A percentile compares a stretch with the other conserved stretches of the same genome.
Evolutionary conservation across 192 early-diverging fungal species (phyloP).

Genomic region (Rhizophlyctis rosea): DNA sequence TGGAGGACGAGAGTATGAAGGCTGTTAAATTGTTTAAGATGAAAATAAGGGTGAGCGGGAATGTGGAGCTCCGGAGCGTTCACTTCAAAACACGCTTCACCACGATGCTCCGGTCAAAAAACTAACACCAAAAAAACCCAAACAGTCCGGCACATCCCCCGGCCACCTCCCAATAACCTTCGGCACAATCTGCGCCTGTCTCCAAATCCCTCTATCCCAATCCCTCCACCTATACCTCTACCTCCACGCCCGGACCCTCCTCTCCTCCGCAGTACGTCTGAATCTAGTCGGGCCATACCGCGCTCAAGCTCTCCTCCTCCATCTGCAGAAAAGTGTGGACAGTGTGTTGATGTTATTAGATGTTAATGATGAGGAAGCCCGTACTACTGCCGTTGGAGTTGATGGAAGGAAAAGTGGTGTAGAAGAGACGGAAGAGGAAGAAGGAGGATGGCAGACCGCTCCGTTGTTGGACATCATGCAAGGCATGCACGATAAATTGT

Average conservation of each 20-base stretch:
- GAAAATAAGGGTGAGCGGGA: background rate
- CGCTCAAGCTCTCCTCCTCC: conserved; percentile 70
- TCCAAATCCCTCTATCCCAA: conserved; percentile 57
- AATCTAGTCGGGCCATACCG: conserved; percentile 88
- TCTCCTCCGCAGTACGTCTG: conserved; percentile 84
- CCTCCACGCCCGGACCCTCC: conserved; percentile 78
- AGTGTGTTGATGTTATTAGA: background rate
- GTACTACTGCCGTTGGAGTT: background rate
- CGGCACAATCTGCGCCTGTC: conserved; percentile 60
- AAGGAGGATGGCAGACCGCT: conserved; percentile 27
- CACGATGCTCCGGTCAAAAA: too few species aligned
- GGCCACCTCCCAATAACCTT: conserved; percentile 83
- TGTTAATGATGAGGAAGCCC: background rate
- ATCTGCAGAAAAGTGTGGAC: conserved; percentile 16
- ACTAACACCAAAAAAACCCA: too few species aligned
- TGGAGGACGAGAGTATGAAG: background rate
- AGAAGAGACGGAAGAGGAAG: background rate
- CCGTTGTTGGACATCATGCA: conserved; percentile 44
- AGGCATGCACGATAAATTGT: conserved; percentile 41
- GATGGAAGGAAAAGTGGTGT: conserved; percentile 5
- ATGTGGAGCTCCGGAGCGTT: too few species aligned
- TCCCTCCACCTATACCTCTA: conserved; percentile 76
- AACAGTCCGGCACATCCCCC: conserved; percentile 21
- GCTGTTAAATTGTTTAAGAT: background rate
- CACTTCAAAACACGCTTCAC: too few species aligned